Percentiles rank a stretch among this genome's conserved stretches.
Conservation (phyloP, 148 eudicot species). For the Linanthus parryae region DNA sequence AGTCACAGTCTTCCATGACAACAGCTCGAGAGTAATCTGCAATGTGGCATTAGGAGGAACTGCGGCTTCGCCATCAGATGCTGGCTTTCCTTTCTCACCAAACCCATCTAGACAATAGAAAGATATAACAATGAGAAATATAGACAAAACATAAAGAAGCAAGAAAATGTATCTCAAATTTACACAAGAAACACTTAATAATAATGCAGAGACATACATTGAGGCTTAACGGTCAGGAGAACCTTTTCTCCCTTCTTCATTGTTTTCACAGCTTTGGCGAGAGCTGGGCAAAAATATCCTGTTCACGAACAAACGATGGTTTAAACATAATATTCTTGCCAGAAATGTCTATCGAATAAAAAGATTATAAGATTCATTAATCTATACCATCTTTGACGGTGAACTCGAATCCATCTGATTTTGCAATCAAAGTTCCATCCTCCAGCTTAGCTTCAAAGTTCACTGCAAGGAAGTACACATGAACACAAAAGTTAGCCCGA, state of each 20-base stretch:
- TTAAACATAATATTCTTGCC: no score
- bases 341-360: no score
- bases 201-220: conserved; percentile 38
- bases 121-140: background rate
- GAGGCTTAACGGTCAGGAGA: conserved; percentile 76
- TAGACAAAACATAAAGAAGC: background rate
- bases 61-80: conserved; percentile 61
- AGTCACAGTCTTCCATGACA: conserved; percentile 83
- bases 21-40: conserved; percentile 60
- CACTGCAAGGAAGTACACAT: conserved; percentile 42
- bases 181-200: background rate
- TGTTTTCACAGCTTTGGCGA: conserved; percentile 87
- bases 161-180: background rate
- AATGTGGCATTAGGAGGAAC: conserved; percentile 83
- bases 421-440: conserved; percentile 63
- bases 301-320: no score
- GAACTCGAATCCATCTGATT: conserved; percentile 74
- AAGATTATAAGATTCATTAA: conserved; percentile 28
- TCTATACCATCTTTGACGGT: conserved; percentile 69
- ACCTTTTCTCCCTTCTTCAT: conserved; percentile 98
- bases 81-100: conserved; percentile 88
- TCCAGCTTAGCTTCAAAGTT: conserved; percentile 79
- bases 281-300: conserved; percentile 95
- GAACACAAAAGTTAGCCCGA: no score
- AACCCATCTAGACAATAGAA: conserved; percentile 56